Base-by-base conservation (phyloP, 257 asterid species). In the Solanum chiquidenum region DNA sequence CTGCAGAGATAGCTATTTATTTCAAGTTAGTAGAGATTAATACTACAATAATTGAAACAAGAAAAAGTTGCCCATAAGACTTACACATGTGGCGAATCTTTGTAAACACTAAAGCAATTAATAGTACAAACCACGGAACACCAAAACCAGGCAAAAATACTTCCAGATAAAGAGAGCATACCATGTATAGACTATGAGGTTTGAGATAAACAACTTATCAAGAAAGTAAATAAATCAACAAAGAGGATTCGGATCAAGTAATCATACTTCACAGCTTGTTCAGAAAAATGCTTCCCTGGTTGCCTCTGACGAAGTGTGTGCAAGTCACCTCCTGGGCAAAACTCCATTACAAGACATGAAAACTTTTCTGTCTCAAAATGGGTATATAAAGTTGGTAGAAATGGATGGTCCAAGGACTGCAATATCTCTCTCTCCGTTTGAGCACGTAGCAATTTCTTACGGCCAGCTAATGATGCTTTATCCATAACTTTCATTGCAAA, bases 261-360 rank as follows among this genome's bases (percentile, higher is more conserved):
- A 79, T 25, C 64, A 31, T 79, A 79, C 85, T 79, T 79, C 40
- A 79, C 85, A 27, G 85, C 85, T 79, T 79, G 85, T 46, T 79
- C 85, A 14, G 85, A 79, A 44, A 79, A 79, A 79, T 79, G 85
- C 38, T 79, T 79, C 37, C 85, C 85, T 27, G 85, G 85, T 44
- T 79, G 85, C 66, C 85, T 79, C n/a, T 79, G 85, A 29, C 85
- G 85, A 79, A 79, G 85, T 79, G 85, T 79, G 37, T 79, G 85
- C 66, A 79, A 79, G 40, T 79, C 85, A 44, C 85, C 85, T 27
- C 85, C 85, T 3, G 85, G 85, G 66, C 85, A 79, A 27, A 79
- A 79, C 38, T 79, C 85, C 85, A 79, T 79, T 44, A 79, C 85
- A 7, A 79, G 66, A 79, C 66, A 79, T 27, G 85, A 79, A 44